Evolutionary conservation across 2,329 filamentous ascomycete genomes (phyloP).

Genomic region (Kalaharituber pfeilii): DNA sequence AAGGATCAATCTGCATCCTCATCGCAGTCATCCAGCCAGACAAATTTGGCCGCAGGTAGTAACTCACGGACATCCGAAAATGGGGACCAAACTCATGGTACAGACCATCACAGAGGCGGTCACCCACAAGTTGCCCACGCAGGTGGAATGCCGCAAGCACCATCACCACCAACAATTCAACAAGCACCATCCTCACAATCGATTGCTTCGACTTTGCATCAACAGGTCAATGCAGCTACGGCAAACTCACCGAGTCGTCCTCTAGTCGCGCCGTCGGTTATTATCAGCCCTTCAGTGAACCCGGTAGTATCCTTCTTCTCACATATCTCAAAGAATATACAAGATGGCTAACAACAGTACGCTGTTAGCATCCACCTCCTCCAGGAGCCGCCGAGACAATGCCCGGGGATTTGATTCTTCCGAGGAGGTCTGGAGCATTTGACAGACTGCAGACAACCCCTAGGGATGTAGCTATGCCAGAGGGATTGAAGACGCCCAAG

Average conservation of each 20-base stretch:
- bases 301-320: constrained; percentile 17
- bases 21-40: constrained; percentile 29
- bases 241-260: constrained; percentile 19
- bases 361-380: constrained; percentile 62
- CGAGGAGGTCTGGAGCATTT: constrained; percentile 74
- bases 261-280: constrained; percentile 61
- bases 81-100: constrained; percentile 2
- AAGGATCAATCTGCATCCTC: constrained; percentile 66
- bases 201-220: constrained; percentile 15
- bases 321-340: constrained; percentile 14
- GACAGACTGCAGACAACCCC: constrained; percentile 83
- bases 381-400: constrained; percentile 92
- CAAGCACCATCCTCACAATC: constrained; percentile 16
- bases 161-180: constrained; percentile 9
- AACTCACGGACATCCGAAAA: constrained; percentile 52
- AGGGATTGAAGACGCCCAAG: constrained; percentile 87
- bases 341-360: constrained; percentile 17
- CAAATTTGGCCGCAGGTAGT: constrained; percentile 48
- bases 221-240: constrained; percentile 18
- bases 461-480: constrained; percentile 64
- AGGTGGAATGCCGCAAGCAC: constrained; percentile 7
- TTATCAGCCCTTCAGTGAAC: constrained; percentile 18
- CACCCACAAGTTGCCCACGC: constrained; percentile 26
- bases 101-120: constrained; percentile 15
- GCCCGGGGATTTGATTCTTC: constrained; percentile 89